Conservation (phyloP, 1,284 basidiomycete genomes). For the Microbotryum saponariae region DNA sequence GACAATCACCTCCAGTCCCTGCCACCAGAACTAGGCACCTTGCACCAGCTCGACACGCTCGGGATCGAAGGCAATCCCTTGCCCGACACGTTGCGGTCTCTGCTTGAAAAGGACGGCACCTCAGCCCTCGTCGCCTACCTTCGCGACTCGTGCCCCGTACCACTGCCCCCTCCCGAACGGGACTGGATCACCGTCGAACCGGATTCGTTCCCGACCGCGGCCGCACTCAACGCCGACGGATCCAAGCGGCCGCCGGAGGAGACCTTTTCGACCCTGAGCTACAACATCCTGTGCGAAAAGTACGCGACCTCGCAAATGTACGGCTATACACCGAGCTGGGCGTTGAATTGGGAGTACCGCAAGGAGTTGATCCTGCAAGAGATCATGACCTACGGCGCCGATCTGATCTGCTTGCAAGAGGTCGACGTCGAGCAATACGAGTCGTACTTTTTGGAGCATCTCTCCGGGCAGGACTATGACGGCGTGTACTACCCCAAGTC, state of each 20-base stretch:
- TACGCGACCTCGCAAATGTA: conserved; percentile 86
- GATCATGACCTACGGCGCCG: conserved; percentile 71
- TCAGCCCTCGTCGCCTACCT: conserved; percentile 76
- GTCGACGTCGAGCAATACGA: conserved; percentile 90
- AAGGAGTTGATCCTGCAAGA: conserved; percentile 85
- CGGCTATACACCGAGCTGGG: conserved; percentile 96
- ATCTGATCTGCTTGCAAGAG: conserved; percentile 86
- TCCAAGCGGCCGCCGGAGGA: conserved; percentile 45
- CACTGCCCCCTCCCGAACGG: conserved; percentile 73
- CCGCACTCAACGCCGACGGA: conserved; percentile 2
- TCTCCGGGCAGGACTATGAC: conserved; percentile 75
- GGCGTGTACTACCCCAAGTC: conserved; percentile 92
- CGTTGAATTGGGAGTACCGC: conserved; percentile 87
- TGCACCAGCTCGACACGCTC: conserved; percentile 87
- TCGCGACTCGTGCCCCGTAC: conserved; percentile 77
- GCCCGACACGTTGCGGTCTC: conserved; percentile 63
- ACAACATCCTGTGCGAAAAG: conserved; percentile 92
- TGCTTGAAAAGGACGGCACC: conserved; percentile 91
- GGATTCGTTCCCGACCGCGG: conserved; percentile 18
- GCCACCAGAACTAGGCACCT: conserved; percentile 77
- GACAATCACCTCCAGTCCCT: conserved; percentile 84
- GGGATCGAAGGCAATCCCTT: conserved; percentile 96
- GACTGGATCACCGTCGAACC: conserved; percentile 62
- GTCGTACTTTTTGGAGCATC: conserved; percentile 77
- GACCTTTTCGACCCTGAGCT: conserved; percentile 74